Base-by-base conservation (phyloP, 2,329 filamentous ascomycete genomes). In the Coniochaeta prunicola region DNA sequence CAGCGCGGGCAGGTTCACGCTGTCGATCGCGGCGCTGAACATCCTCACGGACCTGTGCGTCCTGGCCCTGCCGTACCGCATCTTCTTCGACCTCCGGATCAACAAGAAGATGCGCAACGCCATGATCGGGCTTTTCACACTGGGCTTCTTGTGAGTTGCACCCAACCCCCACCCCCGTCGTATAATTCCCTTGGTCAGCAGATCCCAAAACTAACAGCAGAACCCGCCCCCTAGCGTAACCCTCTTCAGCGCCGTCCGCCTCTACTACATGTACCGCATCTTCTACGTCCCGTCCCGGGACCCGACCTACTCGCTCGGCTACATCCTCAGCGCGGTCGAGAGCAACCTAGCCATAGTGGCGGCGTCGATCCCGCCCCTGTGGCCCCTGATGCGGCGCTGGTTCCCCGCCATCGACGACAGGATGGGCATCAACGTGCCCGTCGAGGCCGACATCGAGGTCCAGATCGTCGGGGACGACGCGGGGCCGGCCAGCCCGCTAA, bases 51-150 rank as follows among this genome's bases (percentile, higher is more conserved):
- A 73, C 57, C 58, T 71, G 12, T 58, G 71, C 59, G 66, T 70
- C 12, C 59, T 72, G 8, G 59, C 66, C 0, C 62, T 79, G 13
- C 76, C 76, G 0, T 69, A 76, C 31, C 71, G 68, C 62, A 73
- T 77, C 26, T 77, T 78, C 57, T 55, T 73, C 9, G 69, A 68
- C 4, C 65, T 78, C n/a, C 74, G 72, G 33, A 76, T 77, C 64
- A 68, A 69, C 10, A 66, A 62, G 24, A 69, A 66, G 33, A 69
- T 71, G 15, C 76, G 77, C 59, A 63, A 73, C 13, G 74, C 73
- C 1, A 61, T 77, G 6, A 68, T 77, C 48, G 63, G 69, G 10
- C 70, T 77, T 5, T 78, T 77, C 57, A 60, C 71, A 4, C 60
- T 77, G 5, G 75, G 76, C 34, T 63, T 61, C 9, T 55, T 73